Conservation (phyloP, 2,329 filamentous ascomycete genomes). For the Macrophomina tecta region DNA sequence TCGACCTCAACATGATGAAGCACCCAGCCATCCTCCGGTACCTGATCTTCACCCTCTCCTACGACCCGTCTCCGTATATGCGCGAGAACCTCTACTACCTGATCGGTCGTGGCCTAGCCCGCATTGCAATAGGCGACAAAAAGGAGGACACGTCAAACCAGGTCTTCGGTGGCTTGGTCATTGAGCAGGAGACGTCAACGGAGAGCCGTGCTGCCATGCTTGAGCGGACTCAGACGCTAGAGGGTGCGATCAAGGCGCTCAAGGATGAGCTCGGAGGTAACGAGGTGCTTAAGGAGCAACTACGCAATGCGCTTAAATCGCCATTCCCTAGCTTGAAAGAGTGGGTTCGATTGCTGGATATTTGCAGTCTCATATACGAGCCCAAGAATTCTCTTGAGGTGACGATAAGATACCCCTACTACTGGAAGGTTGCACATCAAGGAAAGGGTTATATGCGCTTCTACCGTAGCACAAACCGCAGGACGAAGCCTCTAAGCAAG, state of each 20-base stretch:
- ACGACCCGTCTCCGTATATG: constrained; percentile 64
- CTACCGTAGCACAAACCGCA: constrained; percentile 34
- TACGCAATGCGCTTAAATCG: constrained; percentile 64
- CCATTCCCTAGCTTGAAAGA: constrained; percentile 58
- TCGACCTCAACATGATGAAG: constrained; percentile 61
- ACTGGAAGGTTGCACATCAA: constrained; percentile 60
- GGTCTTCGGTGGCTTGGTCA: constrained; percentile 56
- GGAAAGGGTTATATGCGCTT: constrained; percentile 53
- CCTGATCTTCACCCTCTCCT: constrained; percentile 62
- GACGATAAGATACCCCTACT: constrained; percentile 61
- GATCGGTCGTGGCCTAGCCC: constrained; percentile 62
- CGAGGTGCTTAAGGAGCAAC: constrained; percentile 55
- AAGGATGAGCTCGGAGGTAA: constrained; percentile 60
- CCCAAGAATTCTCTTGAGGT: constrained; percentile 57
- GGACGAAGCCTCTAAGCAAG: constrained; percentile 23
- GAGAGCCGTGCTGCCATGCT: constrained; percentile 59
- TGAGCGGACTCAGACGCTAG: constrained; percentile 61
- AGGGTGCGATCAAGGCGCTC: constrained; percentile 63
- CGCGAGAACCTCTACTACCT: constrained; percentile 58
- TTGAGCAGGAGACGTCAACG: constrained; percentile 61
- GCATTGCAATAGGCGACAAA: constrained; percentile 63
- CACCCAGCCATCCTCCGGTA: constrained; percentile 60
- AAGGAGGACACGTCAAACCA: constrained; percentile 41
- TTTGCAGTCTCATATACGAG: constrained; percentile 63
- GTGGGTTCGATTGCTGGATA: constrained; percentile 62